Conservation (phyloP, 768 basidiomycete genomes). For the Rhizopogon sp. region DNA sequence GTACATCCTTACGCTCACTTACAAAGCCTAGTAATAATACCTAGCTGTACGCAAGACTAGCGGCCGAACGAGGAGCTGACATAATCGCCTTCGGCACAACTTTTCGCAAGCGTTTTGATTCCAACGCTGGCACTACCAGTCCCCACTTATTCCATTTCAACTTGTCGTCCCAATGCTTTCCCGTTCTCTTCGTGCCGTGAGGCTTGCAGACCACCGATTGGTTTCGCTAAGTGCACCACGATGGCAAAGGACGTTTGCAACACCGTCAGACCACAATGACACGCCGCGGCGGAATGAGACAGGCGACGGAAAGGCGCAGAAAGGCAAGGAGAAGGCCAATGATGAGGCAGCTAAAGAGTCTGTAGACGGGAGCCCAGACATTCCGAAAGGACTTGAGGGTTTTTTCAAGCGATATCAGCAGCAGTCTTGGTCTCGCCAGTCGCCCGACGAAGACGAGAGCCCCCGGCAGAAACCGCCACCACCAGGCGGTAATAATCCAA, state of each 20-base stretch:
- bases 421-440: constrained; percentile 22
- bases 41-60: not conserved
- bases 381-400: constrained; percentile 69
- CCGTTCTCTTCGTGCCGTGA: constrained; percentile 53
- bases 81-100: not conserved
- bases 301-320: constrained; percentile 23
- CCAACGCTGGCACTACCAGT: not conserved
- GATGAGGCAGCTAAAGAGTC: constrained; percentile 30
- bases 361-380: constrained; percentile 27
- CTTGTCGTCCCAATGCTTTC: constrained; percentile 45
- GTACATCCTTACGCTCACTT: not conserved
- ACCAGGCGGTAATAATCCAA: constrained; percentile 35
- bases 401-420: constrained; percentile 69
- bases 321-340: constrained; percentile 31
- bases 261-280: constrained; percentile 33
- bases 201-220: constrained; percentile 38
- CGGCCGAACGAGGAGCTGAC: constrained; percentile 4
- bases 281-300: constrained; percentile 20
- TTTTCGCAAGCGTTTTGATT: not conserved
- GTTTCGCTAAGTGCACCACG: constrained; percentile 26
- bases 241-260: constrained; percentile 42
- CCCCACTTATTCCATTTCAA: not conserved
- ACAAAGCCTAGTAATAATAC: not conserved
- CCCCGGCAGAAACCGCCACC: constrained; percentile 45
- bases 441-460: constrained; percentile 25